Evolutionary conservation across 257 asterid species (phyloP), one percentile per base, ranked within the genome.

Genomic region (Striga asiatica): DNA sequence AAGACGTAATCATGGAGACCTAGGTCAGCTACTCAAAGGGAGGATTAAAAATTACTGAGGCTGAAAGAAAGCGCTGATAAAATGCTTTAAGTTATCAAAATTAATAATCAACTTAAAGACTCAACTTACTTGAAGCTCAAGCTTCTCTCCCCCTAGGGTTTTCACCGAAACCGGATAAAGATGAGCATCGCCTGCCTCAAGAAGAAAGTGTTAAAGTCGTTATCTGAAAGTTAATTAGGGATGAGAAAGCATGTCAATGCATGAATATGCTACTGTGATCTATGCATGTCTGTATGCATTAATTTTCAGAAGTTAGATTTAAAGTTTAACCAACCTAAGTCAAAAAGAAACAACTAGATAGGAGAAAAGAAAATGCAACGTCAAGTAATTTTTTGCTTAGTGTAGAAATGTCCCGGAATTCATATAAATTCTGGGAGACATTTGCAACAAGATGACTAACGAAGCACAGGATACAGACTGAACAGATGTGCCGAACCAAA

Each of bases 141-240:
- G 78, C 81, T 80, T 85, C 70, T 85, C 95, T 10, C 97, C 97
- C 47, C 85, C 86, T 61, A 71, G 92, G 22, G 92, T 81, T 68
- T 78, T 89, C 58, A 89, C 92, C 37, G 87, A 74, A 57, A 89
- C 97, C n/a, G 95, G 93, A 75, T 77, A 85, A 50, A 89, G 95
- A 66, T 75, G 81, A 73, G 76, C 64, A 42, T 82, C 95, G 59
- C 80, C 97, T 89, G 94, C 64, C 59, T 69, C 49, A 48, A 34
- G 51, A 48, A 35, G 42, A 22, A 60, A 37, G 47, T n/a, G 52
- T 14, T 28, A 25, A n/a, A n/a, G 34, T 19, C 39, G 56, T 55
- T 56, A 8, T 25, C 18, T 27, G 23, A 11, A 32, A 0, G 31
- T 32, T 9, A 13, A 2, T 22, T 14, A 8, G 1, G 41, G 19